Conservation (phyloP, 2,329 filamentous ascomycete genomes). For the Neonectria ditissima region DNA sequence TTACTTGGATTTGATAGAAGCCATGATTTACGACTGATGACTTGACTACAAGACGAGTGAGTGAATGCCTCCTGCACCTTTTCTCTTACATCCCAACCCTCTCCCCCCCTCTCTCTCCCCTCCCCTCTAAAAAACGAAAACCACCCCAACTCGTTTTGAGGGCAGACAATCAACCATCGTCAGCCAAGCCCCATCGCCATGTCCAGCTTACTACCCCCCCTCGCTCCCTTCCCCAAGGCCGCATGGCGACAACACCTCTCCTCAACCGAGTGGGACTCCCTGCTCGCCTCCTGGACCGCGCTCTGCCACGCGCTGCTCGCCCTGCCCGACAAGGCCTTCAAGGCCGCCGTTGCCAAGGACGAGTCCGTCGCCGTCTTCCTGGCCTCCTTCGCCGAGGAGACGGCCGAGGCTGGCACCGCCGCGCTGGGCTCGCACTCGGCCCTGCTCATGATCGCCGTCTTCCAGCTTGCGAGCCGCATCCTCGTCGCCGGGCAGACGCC, state of each 20-base stretch:
- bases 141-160: background rate
- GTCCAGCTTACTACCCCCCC: constrained; percentile 71
- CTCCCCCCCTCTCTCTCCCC: background rate
- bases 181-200: constrained; percentile 43
- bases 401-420: constrained; percentile 50
- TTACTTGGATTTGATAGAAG: constrained; percentile 11
- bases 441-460: constrained; percentile 71
- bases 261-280: constrained; percentile 80
- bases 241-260: constrained; percentile 74
- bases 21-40: constrained; percentile 8
- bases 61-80: background rate
- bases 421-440: constrained; percentile 52
- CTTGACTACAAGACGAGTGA: constrained; percentile 12
- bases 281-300: constrained; percentile 80
- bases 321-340: constrained; percentile 68
- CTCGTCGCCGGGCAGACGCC: constrained; percentile 56
- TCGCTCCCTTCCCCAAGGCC: constrained; percentile 82
- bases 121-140: background rate
- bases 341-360: constrained; percentile 62
- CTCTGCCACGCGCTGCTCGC: constrained; percentile 75
- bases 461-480: constrained; percentile 71
- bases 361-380: constrained; percentile 73
- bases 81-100: background rate
- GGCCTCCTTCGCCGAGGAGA: constrained; percentile 73
- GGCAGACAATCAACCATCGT: constrained; percentile 7